These are phyloP conservation scores for Chimonanthus salicifolius DNA, from an alignment of 164 flowering plant species.

Conservation along the genomic window DNA sequence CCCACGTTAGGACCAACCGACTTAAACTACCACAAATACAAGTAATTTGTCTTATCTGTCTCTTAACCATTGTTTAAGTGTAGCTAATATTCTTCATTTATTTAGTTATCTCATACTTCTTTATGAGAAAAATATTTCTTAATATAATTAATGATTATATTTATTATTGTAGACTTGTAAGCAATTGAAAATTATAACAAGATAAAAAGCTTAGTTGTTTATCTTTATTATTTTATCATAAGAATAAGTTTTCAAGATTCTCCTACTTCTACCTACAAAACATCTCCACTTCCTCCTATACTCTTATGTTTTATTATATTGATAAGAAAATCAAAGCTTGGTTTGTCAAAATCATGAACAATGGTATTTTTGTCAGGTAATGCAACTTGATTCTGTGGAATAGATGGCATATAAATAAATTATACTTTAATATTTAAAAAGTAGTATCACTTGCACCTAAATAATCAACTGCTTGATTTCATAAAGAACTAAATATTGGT, in stretches of 20 bases:
- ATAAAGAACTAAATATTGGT: too few relatives aligned
- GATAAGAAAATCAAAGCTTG: not conserved
- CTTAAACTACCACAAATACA: not conserved
- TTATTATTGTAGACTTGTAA: too few relatives aligned
- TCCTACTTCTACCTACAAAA: constrained; percentile 1
- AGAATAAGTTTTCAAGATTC: constrained; percentile 2
- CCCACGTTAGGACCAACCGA: not conserved
- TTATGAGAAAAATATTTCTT: too few relatives aligned
- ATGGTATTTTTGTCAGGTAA: constrained; percentile 5
- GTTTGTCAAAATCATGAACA: constrained; percentile 7
- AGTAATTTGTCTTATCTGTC: not conserved
- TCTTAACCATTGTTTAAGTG: not conserved
- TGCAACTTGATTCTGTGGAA: constrained; percentile 7
- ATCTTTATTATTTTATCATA: not conserved
- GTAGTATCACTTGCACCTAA: too few relatives aligned
- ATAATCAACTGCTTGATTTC: too few relatives aligned
- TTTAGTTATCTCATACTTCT: not conserved
- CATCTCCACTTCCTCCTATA: not conserved
- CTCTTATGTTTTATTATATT: not conserved
- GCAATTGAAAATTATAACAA: not conserved
- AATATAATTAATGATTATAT: not conserved
- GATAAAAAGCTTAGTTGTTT: not conserved
- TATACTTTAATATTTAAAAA: too few relatives aligned
- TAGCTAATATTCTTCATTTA: not conserved
- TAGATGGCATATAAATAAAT: too few relatives aligned